Conservation (phyloP, 164 flowering plant genomes). For the Magnolia sinica region DNA sequence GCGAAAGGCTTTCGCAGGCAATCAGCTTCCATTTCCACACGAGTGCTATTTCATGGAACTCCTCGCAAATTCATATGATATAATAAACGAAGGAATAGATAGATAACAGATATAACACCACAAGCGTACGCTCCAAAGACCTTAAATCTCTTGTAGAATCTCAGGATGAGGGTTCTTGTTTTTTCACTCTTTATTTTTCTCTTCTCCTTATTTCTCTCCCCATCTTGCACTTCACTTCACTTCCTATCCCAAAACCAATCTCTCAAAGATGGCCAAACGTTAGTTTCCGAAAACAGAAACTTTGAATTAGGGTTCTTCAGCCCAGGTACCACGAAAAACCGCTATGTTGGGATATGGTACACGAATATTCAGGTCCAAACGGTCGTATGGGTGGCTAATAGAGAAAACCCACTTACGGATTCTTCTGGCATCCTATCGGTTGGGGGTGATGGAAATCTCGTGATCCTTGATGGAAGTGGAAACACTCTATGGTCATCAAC, state of each 20-base stretch:
- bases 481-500: constrained; percentile 27
- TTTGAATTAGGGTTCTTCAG: constrained; percentile 6
- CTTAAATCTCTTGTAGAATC: no score
- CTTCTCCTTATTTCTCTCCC: no score
- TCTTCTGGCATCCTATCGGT: neutral
- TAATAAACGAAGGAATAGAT: no score
- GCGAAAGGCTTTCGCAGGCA: no score
- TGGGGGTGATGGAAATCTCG: constrained; percentile 7
- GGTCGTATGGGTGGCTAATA: constrained; percentile 12
- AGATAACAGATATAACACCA: no score
- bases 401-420: constrained; percentile 7
- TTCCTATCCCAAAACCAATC: neutral
- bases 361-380: constrained; percentile 9
- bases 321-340: constrained; percentile 12
- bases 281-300: neutral
- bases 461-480: neutral
- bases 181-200: no score
- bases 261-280: neutral
- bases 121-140: no score
- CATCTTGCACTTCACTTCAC: no score
- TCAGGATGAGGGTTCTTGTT: no score
- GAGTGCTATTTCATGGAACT: no score
- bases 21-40: no score
- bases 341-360: constrained; percentile 3
- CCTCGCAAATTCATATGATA: no score